Percentiles rank a stretch among this genome's conserved stretches.
These are phyloP conservation scores for Arthrobotrys musiformis DNA, from an alignment of 2,329 filamentous ascomycete genomes.

Conservation along the genomic window DNA sequence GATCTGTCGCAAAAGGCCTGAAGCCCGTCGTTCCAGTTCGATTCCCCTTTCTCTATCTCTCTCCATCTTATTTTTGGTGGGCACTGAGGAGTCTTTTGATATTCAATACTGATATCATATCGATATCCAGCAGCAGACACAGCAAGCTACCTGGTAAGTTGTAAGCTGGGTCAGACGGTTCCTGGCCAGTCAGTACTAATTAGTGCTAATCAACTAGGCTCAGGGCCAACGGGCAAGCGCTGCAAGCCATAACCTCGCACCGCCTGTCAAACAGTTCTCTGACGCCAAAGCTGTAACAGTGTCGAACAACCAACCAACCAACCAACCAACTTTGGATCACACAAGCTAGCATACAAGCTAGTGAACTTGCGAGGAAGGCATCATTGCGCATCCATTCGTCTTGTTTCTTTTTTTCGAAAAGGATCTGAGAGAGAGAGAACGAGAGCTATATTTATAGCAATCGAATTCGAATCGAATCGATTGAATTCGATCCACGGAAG, in stretches of 20 bases:
- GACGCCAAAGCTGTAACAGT: constrained; percentile 50
- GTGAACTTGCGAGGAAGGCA: no score
- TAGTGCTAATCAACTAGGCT: not conserved
- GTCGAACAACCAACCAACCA: constrained; percentile 16
- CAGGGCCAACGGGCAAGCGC: constrained; percentile 33
- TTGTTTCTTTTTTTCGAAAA: not conserved
- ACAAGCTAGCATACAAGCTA: no score
- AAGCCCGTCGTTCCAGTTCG: no score
- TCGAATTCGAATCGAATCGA: not conserved
- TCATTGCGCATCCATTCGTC: not conserved
- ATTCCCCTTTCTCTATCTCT: no score
- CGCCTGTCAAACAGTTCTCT: constrained; percentile 49
- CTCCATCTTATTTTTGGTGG: no score
- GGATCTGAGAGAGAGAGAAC: not conserved
- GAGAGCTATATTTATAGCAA: constrained; percentile 34
- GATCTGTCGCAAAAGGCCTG: no score
- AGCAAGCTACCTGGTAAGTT: no score
- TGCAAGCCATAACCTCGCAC: constrained; percentile 1
- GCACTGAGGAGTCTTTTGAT: no score
- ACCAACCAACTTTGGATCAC: not conserved
- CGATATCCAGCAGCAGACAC: no score
- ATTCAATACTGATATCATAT: no score
- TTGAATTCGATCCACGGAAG: constrained; percentile 10
- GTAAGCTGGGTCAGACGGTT: constrained; percentile 21
- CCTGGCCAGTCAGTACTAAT: constrained; percentile 35